Conservation (phyloP, 352 stramenopile genomes). For the Pythium volutum region DNA sequence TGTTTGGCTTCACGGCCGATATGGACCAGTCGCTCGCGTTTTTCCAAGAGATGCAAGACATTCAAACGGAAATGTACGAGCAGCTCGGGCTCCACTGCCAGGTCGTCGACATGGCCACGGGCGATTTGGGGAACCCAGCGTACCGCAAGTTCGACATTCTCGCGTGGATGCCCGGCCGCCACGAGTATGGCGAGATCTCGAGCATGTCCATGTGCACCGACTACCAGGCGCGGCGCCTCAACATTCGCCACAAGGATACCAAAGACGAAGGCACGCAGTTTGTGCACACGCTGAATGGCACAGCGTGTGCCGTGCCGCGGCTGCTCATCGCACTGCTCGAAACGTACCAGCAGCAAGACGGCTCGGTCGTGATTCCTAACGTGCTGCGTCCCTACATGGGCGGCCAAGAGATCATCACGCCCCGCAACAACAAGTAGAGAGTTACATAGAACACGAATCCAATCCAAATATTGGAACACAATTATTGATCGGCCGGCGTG, state of each 20-base stretch:
- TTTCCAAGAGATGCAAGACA: slow-evolving; percentile 77
- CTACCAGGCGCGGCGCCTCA: slow-evolving; percentile 83
- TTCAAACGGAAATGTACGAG: slow-evolving; percentile 75
- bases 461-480: not conserved
- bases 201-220: slow-evolving; percentile 90
- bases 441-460: not conserved
- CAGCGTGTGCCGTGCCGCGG: slow-evolving; percentile 74
- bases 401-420: slow-evolving; percentile 61
- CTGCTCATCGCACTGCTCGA: slow-evolving; percentile 86
- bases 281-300: slow-evolving; percentile 88
- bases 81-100: slow-evolving; percentile 79
- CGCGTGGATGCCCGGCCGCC: slow-evolving; percentile 82
- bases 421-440: slow-evolving; percentile 4
- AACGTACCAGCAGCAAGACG: slow-evolving; percentile 78
- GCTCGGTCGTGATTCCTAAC: slow-evolving; percentile 72
- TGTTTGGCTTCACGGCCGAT: slow-evolving; percentile 81
- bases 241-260: slow-evolving; percentile 77
- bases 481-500: slow-evolving; percentile 8
- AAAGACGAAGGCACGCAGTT: slow-evolving; percentile 68
- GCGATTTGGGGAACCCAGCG: slow-evolving; percentile 72
- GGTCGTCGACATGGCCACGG: slow-evolving; percentile 83
- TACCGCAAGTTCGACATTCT: slow-evolving; percentile 88
- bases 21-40: slow-evolving; percentile 62
- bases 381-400: slow-evolving; percentile 82
- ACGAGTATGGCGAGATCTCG: slow-evolving; percentile 78